Evolutionary conservation across 2,329 filamentous ascomycete genomes (phyloP), one percentile per base, ranked within the genome.

Genomic region (Fusarium ambrosium): DNA sequence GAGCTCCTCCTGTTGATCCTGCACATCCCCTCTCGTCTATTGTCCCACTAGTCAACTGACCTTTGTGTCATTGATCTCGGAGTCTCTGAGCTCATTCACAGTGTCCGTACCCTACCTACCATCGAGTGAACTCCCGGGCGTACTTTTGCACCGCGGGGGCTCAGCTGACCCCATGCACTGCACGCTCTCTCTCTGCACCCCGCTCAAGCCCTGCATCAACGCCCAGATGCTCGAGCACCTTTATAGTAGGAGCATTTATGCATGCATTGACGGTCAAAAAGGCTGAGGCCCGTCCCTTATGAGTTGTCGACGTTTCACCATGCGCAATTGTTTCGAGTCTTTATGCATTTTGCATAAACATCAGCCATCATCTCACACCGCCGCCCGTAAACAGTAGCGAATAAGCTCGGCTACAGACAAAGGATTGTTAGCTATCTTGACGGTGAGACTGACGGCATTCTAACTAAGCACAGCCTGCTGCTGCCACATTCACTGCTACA

Each of bases 261-360:
- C 69, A 71, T 70, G 39, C 55, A 72, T 61, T 66, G 60, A 34
- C 61, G 39, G 51, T 43, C 55, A 39, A 36, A 51, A 51, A 58
- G 62, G 58, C 59, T 62, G 60, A 48, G 51, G 55, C 53, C 20
- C 20, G 56, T 18, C 69, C 63, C 27, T 64, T 36, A 29, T 53
- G 48, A 53, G 48, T 53, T 53, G 48, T 53, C 24, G 5, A 29
- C 16, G 48, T 53, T 53, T 53, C 48, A 51, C 24, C 24, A 29
- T n/a, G 48, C 16, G 24, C 16, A 48, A 27, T 29, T 53, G 48
- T 29, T 53, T 53, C 24, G 16, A n/a, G 24, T 6, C 13, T 29
- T 29, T 53, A 10, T 53, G 48, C 48, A 53, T 29, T 48, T 48
- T 48, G 48, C 48, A 53, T 53, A 53, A 53, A 53, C 18, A 53